Base-by-base conservation (phyloP, 768 basidiomycete genomes). In the Hydnomerulius pinastri region DNA sequence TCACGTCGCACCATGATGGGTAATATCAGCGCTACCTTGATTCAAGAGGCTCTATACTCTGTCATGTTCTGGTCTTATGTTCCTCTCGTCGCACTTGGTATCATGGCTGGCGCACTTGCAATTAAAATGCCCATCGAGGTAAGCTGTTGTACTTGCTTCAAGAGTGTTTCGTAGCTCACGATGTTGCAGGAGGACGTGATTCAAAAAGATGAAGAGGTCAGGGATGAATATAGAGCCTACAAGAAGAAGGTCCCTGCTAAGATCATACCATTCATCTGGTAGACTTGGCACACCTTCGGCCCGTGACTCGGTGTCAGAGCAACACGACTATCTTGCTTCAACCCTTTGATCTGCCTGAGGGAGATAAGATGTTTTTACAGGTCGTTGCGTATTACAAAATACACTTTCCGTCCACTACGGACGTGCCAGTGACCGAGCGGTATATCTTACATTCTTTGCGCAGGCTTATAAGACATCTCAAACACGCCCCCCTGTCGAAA, bases 91-190 rank as follows among this genome's bases (percentile, higher is more conserved):
- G 49, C 54, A 8, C 51, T 66, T 30, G 55, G 37, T 12, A 45
- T 62, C 36, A 54, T 48, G 1, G 53, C 56, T 13, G 29, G 24
- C 10, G 58, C 59, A 25, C 59, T 70, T 36, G 57, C 60, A 1
- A 18, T 66, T 40, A 70, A 70, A 49, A 66, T 68, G 33, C 67
- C 64, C 13, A 64, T 70, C n/a, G 69, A 70, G 62, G 69, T 50
- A 38, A 1, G 50, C 44, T 21, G 12, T 32, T 15, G 28, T 27
- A 0, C 25, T 4, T 15, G 2, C 4, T 20, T 23, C 13, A 18
- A 9, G 13, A 21, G 9, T 15, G 21, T 21, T 11, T 35, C 23
- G 2, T 33, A n/a, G 5, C 32, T 17, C 38, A 29, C 24, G 8
- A 10, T 6, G 20, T 21, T 28, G 6, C 15, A 70, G 68, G 68